Percentiles rank a stretch among this genome's conserved stretches.
phyloP scores from a whole-genome alignment of 768 basidiomycete genomes.

The Tylopilus felleus region DNA sequence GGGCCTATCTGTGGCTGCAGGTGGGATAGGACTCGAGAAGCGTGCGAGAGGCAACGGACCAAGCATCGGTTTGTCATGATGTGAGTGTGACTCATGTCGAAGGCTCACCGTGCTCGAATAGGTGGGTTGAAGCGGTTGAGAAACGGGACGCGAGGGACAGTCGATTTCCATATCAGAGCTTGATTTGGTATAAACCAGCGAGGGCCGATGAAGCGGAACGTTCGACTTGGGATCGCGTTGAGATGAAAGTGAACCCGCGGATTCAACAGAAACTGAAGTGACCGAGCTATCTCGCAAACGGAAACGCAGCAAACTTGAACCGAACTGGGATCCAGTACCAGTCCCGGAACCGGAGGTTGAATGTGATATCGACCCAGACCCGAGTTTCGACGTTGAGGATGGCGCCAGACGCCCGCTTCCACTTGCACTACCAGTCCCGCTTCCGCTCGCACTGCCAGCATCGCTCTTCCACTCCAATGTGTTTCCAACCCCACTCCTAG shows the following conservation, averaged over 20 bases:
- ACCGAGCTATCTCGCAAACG: conserved; percentile 29
- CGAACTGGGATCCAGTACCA: conserved; percentile 22
- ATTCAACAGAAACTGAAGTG: conserved; percentile 27
- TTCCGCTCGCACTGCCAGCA: conserved; percentile 11
- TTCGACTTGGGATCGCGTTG: conserved; percentile 4
- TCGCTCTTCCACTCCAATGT: conserved; percentile 8
- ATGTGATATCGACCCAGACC: conserved; percentile 22
- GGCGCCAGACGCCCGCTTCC: conserved; percentile 10
- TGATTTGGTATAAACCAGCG: conserved; percentile 2
- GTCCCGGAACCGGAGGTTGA: conserved; percentile 25
- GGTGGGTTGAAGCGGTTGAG: conserved; percentile 16
- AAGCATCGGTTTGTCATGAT: conserved; percentile 3
- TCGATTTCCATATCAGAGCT: conserved; percentile 29
- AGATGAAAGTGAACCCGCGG: conserved; percentile 17
- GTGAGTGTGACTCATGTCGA: background rate
- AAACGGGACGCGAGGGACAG: conserved; percentile 16
- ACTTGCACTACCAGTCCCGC: background rate
- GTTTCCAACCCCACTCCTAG: conserved; percentile 6
- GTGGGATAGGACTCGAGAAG: conserved; percentile 16
- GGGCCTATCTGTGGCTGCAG: background rate
- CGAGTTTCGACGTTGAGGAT: conserved; percentile 18
- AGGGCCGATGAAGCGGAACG: conserved; percentile 7
- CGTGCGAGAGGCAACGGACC: conserved; percentile 17
- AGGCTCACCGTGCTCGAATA: background rate
- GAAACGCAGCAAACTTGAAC: conserved; percentile 21